Evolutionary conservation across 2,329 filamentous ascomycete genomes (phyloP), one percentile per base, ranked within the genome.

Genomic region (Colletotrichum tamarilloi): DNA sequence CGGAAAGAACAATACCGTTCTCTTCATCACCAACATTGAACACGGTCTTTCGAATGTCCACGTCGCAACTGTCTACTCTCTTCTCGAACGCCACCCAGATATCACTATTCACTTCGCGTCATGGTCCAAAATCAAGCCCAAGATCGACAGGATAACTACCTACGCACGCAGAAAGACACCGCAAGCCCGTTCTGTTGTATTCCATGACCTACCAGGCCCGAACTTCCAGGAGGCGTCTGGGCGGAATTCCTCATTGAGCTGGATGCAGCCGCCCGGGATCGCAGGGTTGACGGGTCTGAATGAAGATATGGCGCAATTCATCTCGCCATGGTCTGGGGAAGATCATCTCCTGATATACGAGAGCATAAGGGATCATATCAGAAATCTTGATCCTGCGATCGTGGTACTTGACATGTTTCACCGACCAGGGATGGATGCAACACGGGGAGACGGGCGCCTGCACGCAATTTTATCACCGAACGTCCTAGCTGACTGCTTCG

Each of bases 401-500:
- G 75, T 81, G 1, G 79, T 81, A 1, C 74, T 84, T 28, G 82
- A 84, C 46, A 76, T 77, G 1, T 66, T 80, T 2, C 78, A 83
- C 26, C 67, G 75, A 3, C 80, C 79, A 1, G 79, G 74, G 6
- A 69, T 79, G 12, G 77, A 80, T 42, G 76, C 75, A 2, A 71
- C 75, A 1, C 69, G 74, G 19, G 73, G 77, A n/a, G 63, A 72
- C n/a, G 74, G 76, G 46, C 68, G 78, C 49, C 80, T 19, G 74
- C 85, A 75, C 80, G 84, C 72, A 2, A 73, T 86, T 1, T 75
- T 88, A 22, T 83, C 83, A 42, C 86, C 86, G 5, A 87, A 86
- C 52, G 81, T 84, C 55, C 64, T 84, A 78, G 75, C 85, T 73
- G 81, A 87, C 77, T 78, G 81, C 75, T 76, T 85, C 69, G 46